Evolutionary conservation across 2,329 filamentous ascomycete genomes (phyloP).

Genomic region (Cladosporium sp.): DNA sequence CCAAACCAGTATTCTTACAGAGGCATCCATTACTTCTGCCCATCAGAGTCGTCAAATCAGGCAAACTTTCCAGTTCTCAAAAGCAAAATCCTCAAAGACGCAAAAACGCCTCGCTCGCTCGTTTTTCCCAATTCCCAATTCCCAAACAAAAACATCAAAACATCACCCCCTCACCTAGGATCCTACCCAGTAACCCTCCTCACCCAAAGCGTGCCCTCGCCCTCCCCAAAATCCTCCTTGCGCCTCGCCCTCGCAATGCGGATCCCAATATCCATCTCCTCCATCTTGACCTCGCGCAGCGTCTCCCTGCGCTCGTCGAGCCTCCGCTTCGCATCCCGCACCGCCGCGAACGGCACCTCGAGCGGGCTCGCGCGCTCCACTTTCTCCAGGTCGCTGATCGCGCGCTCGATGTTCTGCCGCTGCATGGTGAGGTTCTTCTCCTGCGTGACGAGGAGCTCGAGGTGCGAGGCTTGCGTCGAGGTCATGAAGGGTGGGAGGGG

Average conservation of each 20-base stretch:
- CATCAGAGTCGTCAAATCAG: too few relatives aligned
- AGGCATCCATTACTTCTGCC: too few relatives aligned
- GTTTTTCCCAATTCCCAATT: too few relatives aligned
- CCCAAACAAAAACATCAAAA: too few relatives aligned
- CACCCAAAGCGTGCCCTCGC: slow-evolving; percentile 69
- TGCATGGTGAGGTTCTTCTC: slow-evolving; percentile 61
- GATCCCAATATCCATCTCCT: slow-evolving; percentile 73
- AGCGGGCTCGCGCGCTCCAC: slow-evolving; percentile 64
- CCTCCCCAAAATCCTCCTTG: slow-evolving; percentile 57
- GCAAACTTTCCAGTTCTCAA: too few relatives aligned
- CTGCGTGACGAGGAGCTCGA: slow-evolving; percentile 60
- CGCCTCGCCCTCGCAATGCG: slow-evolving; percentile 69
- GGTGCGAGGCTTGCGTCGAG: slow-evolving; percentile 45
- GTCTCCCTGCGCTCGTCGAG: slow-evolving; percentile 61
- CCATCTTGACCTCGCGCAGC: slow-evolving; percentile 64
- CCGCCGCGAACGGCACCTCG: slow-evolving; percentile 53
- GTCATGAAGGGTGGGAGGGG: slow-evolving; percentile 29
- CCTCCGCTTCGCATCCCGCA: slow-evolving; percentile 54
- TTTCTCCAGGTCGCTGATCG: slow-evolving; percentile 71
- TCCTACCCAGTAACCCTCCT: slow-evolving; percentile 62
- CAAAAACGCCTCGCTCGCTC: too few relatives aligned
- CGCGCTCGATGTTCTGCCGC: slow-evolving; percentile 63
- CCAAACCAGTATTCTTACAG: too few relatives aligned
- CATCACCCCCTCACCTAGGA: neutral
- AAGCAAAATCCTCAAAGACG: too few relatives aligned